phyloP scores from a whole-genome alignment of 2,329 filamentous ascomycete species.

The Clonostachys solani region DNA sequence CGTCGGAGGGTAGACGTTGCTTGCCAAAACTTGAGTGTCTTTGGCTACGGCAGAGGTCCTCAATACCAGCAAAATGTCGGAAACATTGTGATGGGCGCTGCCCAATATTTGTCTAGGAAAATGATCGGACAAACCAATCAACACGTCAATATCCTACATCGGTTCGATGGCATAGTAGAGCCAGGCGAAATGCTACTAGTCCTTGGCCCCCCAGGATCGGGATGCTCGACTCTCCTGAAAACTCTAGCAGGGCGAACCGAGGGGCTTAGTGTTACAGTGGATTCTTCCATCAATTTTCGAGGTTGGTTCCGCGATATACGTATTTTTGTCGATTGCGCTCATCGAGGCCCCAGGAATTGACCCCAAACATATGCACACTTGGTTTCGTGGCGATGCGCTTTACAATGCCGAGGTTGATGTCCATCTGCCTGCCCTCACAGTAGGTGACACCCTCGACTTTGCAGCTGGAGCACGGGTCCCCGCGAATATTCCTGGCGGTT shows the following conservation, averaged over 20 bases:
- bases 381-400: slow-evolving; percentile 55
- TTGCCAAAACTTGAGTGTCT: slow-evolving; percentile 45
- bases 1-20: too few species aligned
- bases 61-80: slow-evolving; percentile 38
- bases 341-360: slow-evolving; percentile 56
- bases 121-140: slow-evolving; percentile 4
- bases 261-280: slow-evolving; percentile 56
- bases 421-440: slow-evolving; percentile 54
- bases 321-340: too few species aligned
- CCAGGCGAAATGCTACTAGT: slow-evolving; percentile 53
- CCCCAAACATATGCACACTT: slow-evolving; percentile 51
- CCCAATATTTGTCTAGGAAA: slow-evolving; percentile 9
- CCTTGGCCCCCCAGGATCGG: slow-evolving; percentile 46
- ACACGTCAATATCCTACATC: slow-evolving; percentile 40
- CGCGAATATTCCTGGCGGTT: slow-evolving; percentile 37
- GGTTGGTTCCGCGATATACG: slow-evolving; percentile 38
- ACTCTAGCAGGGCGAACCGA: slow-evolving; percentile 53
- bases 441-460: slow-evolving; percentile 57
- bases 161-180: slow-evolving; percentile 47
- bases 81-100: slow-evolving; percentile 20
- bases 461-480: slow-evolving; percentile 52
- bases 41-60: slow-evolving; percentile 38
- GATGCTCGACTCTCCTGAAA: slow-evolving; percentile 66
- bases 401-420: slow-evolving; percentile 63
- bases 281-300: slow-evolving; percentile 60